Conservation (phyloP, 805 yeast genomes). For the Wickerhamomyces subpelliculosus region DNA sequence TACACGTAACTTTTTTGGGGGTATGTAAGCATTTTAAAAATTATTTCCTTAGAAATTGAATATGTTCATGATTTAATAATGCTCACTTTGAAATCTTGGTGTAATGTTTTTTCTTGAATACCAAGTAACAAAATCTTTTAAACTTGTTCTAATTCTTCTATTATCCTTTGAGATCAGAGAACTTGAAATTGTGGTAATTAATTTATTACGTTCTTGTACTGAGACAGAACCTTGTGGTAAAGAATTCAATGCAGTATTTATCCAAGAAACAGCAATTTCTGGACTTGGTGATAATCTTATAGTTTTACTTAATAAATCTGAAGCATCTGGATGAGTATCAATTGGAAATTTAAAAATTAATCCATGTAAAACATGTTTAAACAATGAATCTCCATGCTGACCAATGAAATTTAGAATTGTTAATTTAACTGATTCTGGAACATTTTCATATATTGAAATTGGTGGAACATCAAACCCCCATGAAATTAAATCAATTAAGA, state of each 20-base stretch:
- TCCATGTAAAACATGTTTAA: slow-evolving; percentile 52
- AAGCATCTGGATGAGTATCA: slow-evolving; percentile 67
- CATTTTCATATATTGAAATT: slow-evolving; percentile 52
- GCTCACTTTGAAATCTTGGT: slow-evolving; percentile 28
- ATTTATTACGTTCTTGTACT: slow-evolving; percentile 58
- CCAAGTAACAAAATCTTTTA: slow-evolving; percentile 79
- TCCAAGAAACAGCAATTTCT: slow-evolving; percentile 43
- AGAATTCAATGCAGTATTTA: slow-evolving; percentile 43
- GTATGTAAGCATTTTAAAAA: no score
- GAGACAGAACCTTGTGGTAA: slow-evolving; percentile 63
- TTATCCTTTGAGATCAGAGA: slow-evolving; percentile 65
- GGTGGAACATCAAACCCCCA: slow-evolving; percentile 87
- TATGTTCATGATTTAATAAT: not conserved
- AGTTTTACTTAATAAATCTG: slow-evolving; percentile 62
- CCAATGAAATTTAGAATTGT: slow-evolving; percentile 41
- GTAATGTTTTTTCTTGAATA: slow-evolving; percentile 69
- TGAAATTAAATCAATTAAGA: slow-evolving; percentile 69
- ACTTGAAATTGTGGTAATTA: slow-evolving; percentile 46
- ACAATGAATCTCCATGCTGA: slow-evolving; percentile 48
- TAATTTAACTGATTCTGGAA: slow-evolving; percentile 48
- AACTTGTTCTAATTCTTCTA: slow-evolving; percentile 62
- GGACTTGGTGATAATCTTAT: slow-evolving; percentile 43
- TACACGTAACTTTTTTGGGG: no score
- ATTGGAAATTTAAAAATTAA: slow-evolving; percentile 63
- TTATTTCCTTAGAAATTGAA: no score